Evolutionary conservation across 495 filamentous ascomycete species (phyloP).

Genomic region (Neurospora sp.): DNA sequence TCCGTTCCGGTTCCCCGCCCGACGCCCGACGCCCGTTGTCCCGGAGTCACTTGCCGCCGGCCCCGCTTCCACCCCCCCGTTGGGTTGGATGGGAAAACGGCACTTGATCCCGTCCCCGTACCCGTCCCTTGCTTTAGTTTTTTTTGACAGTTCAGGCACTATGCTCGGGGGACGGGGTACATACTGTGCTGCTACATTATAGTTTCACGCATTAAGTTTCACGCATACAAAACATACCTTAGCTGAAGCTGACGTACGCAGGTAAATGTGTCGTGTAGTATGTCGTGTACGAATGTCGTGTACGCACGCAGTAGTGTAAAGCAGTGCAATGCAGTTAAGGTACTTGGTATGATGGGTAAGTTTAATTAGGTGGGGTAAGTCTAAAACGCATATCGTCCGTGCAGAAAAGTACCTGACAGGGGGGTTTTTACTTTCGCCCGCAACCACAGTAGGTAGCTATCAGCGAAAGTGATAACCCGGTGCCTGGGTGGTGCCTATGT

Average conservation of each 20-base stretch:
- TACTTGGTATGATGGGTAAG: too few relatives aligned
- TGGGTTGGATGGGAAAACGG: not conserved
- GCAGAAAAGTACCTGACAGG: too few relatives aligned
- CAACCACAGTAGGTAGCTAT: not conserved
- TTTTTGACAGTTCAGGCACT: not conserved
- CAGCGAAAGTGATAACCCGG: not conserved
- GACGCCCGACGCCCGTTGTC: not conserved
- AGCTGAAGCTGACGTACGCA: not conserved
- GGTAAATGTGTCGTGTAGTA: not conserved
- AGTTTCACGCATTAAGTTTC: not conserved
- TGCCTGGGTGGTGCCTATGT: too few relatives aligned
- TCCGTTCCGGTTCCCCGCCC: not conserved
- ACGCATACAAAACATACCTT: not conserved
- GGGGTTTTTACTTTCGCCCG: too few relatives aligned
- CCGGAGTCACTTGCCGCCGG: not conserved
- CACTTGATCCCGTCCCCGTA: not conserved
- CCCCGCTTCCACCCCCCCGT: not conserved
- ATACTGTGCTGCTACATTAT: not conserved
- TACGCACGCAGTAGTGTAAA: not conserved
- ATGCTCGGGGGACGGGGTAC: not conserved
- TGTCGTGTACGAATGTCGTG: not conserved
- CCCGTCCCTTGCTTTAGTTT: not conserved
- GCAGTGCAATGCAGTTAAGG: not conserved
- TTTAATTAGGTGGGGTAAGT: too few relatives aligned
- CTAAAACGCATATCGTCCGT: too few relatives aligned